Percentiles rank a stretch among this genome's conserved stretches.
Evolutionary conservation across 2,329 filamentous ascomycete species (phyloP).

Genomic region (Kalmusia sp.): DNA sequence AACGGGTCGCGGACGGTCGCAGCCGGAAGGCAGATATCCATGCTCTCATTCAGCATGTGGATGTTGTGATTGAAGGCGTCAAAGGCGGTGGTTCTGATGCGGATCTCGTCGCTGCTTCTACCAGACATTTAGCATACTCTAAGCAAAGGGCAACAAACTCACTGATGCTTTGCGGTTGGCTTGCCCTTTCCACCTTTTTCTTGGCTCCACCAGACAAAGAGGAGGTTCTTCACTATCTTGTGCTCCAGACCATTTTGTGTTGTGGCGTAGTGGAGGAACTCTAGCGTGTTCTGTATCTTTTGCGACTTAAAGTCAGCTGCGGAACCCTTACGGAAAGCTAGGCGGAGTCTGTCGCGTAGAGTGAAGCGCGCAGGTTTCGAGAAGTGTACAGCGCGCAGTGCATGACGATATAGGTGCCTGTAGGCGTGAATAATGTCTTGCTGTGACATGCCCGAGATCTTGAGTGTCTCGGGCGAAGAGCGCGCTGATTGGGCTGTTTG

Average conservation of each 20-base stretch:
- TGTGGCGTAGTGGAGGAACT: constrained; percentile 73
- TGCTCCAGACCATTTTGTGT: constrained; percentile 73
- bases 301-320: constrained; percentile 44
- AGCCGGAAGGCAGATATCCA: constrained; percentile 65
- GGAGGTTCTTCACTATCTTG: constrained; percentile 72
- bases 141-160: constrained; percentile 11
- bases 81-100: constrained; percentile 52
- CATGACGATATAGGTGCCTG: constrained; percentile 70
- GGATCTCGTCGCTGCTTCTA: constrained; percentile 34
- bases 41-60: constrained; percentile 75
- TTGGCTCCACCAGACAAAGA: constrained; percentile 58
- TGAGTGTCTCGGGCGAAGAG: background rate
- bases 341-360: constrained; percentile 59
- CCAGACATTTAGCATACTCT: constrained; percentile 8
- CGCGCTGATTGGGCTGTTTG: constrained; percentile 2
- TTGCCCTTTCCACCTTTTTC: constrained; percentile 37
- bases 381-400: constrained; percentile 75
- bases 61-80: constrained; percentile 73
- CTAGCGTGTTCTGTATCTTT: constrained; percentile 69
- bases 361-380: constrained; percentile 71
- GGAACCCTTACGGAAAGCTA: constrained; percentile 47
- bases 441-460: constrained; percentile 32
- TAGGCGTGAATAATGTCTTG: constrained; percentile 69
- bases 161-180: constrained; percentile 28
- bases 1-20: constrained; percentile 38